phyloP scores from a whole-genome alignment of 768 basidiomycete genomes.

The Rhodocollybia butyracea region DNA sequence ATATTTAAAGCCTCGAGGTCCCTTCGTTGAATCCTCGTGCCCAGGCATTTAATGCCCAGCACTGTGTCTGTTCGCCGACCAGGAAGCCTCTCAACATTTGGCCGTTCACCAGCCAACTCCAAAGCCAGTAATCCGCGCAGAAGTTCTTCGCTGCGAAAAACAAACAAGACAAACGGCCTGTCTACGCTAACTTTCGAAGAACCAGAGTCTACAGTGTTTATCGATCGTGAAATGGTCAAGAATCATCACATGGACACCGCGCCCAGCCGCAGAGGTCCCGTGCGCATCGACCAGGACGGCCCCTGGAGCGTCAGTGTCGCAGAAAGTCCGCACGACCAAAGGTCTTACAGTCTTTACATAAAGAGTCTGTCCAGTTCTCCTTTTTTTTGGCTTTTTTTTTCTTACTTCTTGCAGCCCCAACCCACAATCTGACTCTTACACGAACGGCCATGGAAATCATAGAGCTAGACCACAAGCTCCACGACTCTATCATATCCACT shows the following conservation, averaged over 20 bases:
- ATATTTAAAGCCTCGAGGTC: constrained; percentile 3
- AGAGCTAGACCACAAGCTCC: constrained; percentile 81
- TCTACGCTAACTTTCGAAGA: constrained; percentile 8
- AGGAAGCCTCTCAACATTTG: constrained; percentile 1
- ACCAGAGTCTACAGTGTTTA: constrained; percentile 7
- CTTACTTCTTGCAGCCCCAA: constrained; percentile 57
- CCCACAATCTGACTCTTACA: constrained; percentile 85
- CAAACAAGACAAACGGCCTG: not conserved
- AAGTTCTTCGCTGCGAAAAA: not conserved
- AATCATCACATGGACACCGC: constrained; percentile 6
- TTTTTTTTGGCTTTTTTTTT: constrained; percentile 18
- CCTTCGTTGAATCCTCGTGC: not conserved
- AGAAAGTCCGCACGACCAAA: constrained; percentile 72
- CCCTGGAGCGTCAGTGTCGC: constrained; percentile 89
- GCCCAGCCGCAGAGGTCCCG: constrained; percentile 41
- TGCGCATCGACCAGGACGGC: constrained; percentile 74
- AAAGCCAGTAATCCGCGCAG: not conserved
- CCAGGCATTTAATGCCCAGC: constrained; percentile 2
- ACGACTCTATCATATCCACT: constrained; percentile 50
- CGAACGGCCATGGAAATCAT: constrained; percentile 73
- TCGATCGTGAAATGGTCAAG: constrained; percentile 9
- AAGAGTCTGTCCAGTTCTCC: constrained; percentile 59
- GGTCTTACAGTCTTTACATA: constrained; percentile 80
- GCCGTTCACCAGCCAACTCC: not conserved
- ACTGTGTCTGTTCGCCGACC: not conserved